Percentiles rank a stretch among this genome's conserved stretches.
Evolutionary conservation across 225 moss, liverwort and hornwort genomes (phyloP).

Genomic region (Lunularia cruciata): DNA sequence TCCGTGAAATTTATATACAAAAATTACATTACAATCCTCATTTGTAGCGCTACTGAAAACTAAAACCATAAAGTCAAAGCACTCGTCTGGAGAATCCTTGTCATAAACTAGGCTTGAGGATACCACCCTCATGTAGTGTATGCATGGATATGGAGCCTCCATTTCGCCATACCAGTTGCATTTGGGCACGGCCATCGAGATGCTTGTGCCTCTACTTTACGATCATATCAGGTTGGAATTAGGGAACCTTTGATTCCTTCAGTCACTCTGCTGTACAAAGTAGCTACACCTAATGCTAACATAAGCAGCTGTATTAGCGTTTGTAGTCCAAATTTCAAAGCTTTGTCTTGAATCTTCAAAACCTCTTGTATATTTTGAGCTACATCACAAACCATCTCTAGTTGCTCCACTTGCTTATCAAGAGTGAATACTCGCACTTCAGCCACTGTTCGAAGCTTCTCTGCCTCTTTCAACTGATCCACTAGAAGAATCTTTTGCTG

Average conservation of each 20-base stretch:
- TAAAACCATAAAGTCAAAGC: background rate
- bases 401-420: constrained; percentile 68
- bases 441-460: constrained; percentile 47
- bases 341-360: constrained; percentile 57
- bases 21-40: background rate
- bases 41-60: background rate
- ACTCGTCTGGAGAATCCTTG: background rate
- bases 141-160: background rate
- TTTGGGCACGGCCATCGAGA: background rate
- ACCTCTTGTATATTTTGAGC: constrained; percentile 56
- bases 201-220: background rate
- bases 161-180: background rate
- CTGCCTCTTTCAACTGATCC: constrained; percentile 54
- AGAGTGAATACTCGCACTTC: constrained; percentile 56
- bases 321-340: constrained; percentile 52
- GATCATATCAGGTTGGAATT: constrained; percentile 50
- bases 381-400: constrained; percentile 61
- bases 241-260: constrained; percentile 56
- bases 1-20: constrained; percentile 10
- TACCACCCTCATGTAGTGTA: background rate
- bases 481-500: constrained; percentile 44
- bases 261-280: constrained; percentile 47
- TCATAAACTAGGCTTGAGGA: background rate
- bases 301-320: constrained; percentile 58
- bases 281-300: constrained; percentile 56